Conservation (phyloP, 2,329 filamentous ascomycete genomes). For the Talaromyces sp. region DNA sequence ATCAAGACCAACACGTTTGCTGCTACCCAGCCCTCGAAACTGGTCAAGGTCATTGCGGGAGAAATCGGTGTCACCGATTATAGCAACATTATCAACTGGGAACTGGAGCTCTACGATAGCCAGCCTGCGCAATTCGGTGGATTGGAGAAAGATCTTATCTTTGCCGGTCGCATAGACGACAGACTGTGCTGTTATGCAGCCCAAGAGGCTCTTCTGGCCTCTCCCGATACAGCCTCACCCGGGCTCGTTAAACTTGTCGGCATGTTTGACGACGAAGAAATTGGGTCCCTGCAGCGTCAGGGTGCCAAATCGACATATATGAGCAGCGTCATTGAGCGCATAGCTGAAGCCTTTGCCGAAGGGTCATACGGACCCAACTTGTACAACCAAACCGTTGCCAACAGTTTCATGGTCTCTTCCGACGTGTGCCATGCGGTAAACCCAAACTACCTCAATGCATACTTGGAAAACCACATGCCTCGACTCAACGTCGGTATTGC, state of each 20-base stretch:
- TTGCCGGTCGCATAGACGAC: conserved; percentile 91
- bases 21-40: conserved; percentile 74
- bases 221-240: conserved; percentile 47
- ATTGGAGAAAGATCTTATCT: conserved; percentile 89
- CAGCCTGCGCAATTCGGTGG: conserved; percentile 82
- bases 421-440: conserved; percentile 94
- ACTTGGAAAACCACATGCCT: conserved; percentile 81
- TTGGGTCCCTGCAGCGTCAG: conserved; percentile 84
- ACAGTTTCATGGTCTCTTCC: conserved; percentile 85
- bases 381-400: conserved; percentile 78
- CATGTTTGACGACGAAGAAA: conserved; percentile 97
- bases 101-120: conserved; percentile 88
- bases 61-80: conserved; percentile 72
- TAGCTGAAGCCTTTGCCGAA: conserved; percentile 60
- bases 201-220: conserved; percentile 73
- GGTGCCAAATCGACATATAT: conserved; percentile 89
- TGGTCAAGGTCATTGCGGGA: conserved; percentile 76
- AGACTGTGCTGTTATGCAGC: conserved; percentile 96
- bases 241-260: conserved; percentile 81
- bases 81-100: conserved; percentile 84
- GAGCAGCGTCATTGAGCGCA: conserved; percentile 72
- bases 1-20: conserved; percentile 63
- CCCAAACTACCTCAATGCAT: conserved; percentile 82
- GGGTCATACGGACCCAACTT: conserved; percentile 48
- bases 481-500: conserved; percentile 83